These are phyloP conservation scores for Trichosporon sp. DNA, from an alignment of 1,284 basidiomycete genomes.

Conservation along the genomic window DNA sequence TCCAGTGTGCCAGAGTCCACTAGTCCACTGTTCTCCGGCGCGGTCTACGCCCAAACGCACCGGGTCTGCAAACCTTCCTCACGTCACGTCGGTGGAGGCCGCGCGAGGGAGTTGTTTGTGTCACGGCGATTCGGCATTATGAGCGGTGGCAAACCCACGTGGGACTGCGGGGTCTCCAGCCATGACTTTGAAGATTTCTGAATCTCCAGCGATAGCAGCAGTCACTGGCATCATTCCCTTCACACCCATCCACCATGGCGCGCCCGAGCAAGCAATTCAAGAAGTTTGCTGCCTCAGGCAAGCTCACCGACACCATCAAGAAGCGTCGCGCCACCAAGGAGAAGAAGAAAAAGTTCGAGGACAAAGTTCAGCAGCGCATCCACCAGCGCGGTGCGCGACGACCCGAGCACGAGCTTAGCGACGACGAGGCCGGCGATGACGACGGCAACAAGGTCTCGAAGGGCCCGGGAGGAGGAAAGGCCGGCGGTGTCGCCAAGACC, in stretches of 20 bases:
- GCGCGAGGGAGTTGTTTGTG: neutral
- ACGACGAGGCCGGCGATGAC: constrained; percentile 56
- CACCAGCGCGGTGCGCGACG: constrained; percentile 49
- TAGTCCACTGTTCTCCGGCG: too few relatives aligned
- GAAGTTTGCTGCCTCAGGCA: constrained; percentile 83
- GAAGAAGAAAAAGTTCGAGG: constrained; percentile 69
- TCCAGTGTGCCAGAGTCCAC: neutral
- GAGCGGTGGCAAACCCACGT: neutral
- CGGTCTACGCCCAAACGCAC: too few relatives aligned
- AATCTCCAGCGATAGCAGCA: constrained; percentile 10
- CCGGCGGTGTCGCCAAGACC: constrained; percentile 59
- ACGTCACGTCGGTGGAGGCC: too few relatives aligned
- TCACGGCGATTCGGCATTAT: neutral
- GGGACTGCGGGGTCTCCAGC: constrained; percentile 12
- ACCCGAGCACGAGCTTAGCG: constrained; percentile 55
- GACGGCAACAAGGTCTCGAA: constrained; percentile 54
- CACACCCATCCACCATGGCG: constrained; percentile 59
- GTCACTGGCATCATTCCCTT: constrained; percentile 10
- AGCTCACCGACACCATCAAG: constrained; percentile 81
- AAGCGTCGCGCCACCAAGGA: constrained; percentile 75
- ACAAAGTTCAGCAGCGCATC: constrained; percentile 55
- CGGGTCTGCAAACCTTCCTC: too few relatives aligned
- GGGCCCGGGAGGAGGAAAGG: constrained; percentile 47
- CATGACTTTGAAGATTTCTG: constrained; percentile 1
- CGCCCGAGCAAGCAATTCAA: constrained; percentile 73